A percentile compares a stretch with the other conserved stretches of the same genome.
phyloP scores from a whole-genome alignment of 768 basidiomycete genomes.

The Boletus fagicola region DNA sequence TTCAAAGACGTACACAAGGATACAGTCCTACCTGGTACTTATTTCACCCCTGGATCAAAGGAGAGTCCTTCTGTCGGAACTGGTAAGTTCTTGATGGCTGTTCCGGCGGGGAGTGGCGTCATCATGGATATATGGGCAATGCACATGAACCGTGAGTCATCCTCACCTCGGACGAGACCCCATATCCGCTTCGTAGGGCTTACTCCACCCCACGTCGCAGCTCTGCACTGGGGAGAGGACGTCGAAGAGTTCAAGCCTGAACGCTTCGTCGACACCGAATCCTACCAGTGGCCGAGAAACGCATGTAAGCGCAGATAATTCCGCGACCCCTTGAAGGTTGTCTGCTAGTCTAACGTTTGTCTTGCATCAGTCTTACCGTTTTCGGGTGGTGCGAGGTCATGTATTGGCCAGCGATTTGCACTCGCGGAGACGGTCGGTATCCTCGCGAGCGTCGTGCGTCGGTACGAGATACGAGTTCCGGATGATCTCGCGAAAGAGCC shows the following conservation, averaged over 20 bases:
- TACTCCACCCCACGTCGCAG: conserved; percentile 23
- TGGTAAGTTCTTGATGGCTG: conserved; percentile 32
- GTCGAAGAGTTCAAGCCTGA: conserved; percentile 45
- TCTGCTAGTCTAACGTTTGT: not conserved
- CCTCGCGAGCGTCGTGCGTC: conserved; percentile 43
- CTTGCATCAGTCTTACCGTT: conserved; percentile 42
- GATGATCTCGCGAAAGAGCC: conserved; percentile 31
- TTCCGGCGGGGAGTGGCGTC: conserved; percentile 40
- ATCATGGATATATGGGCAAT: conserved; percentile 42
- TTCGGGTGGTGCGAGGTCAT: conserved; percentile 43
- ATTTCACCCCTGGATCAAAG: conserved; percentile 33
- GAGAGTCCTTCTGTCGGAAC: conserved; percentile 18
- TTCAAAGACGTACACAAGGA: conserved; percentile 36
- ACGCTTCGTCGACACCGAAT: conserved; percentile 48
- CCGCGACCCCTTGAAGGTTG: not conserved
- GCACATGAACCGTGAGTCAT: conserved; percentile 45
- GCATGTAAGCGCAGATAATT: conserved; percentile 37
- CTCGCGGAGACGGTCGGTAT: conserved; percentile 41
- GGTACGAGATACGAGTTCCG: conserved; percentile 42
- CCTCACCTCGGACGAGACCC: not conserved
- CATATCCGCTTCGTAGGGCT: not conserved
- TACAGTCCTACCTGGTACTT: conserved; percentile 33
- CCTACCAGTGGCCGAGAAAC: conserved; percentile 51
- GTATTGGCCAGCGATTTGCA: conserved; percentile 52
- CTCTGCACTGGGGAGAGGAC: conserved; percentile 50